Percentiles rank a stretch among this genome's conserved stretches.
These are phyloP conservation scores for Beta corolliflora DNA, from an alignment of 179 eudicot species.

Conservation along the genomic window DNA sequence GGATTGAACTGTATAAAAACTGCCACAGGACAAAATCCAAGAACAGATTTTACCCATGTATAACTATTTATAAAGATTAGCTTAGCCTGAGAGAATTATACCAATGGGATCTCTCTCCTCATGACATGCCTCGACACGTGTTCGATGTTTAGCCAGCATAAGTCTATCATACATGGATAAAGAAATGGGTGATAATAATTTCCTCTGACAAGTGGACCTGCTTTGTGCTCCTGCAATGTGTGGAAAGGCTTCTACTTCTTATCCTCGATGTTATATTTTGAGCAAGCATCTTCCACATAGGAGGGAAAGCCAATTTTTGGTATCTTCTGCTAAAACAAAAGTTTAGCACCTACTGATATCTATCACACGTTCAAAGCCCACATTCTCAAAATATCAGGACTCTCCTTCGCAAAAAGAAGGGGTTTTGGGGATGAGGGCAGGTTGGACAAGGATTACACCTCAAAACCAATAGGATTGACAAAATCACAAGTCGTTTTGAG, in stretches of 20 bases:
- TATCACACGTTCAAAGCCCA: not conserved
- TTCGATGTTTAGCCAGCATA: conserved; percentile 42
- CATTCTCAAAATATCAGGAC: conserved; percentile 5
- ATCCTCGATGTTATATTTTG: conserved; percentile 34
- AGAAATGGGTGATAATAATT: conserved; percentile 57
- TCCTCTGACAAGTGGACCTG: conserved; percentile 38
- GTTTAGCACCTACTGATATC: not conserved
- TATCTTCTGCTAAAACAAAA: conserved; percentile 16
- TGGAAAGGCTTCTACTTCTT: conserved; percentile 41
- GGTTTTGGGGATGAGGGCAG: not conserved
- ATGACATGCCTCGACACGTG: conserved; percentile 48
- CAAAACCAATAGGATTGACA: not conserved
- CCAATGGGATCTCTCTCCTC: conserved; percentile 30
- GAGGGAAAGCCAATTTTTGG: conserved; percentile 22
- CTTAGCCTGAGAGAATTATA: conserved; percentile 36
- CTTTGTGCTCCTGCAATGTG: conserved; percentile 29
- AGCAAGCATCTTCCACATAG: conserved; percentile 16
- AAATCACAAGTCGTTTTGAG: not conserved
- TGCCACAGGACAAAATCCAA: conserved; percentile 23
- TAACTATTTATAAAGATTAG: conserved; percentile 32
- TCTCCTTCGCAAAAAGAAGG: not conserved
- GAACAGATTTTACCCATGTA: conserved; percentile 22
- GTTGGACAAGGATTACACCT: not conserved
- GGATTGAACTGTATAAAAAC: conserved; percentile 7
- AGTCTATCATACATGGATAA: conserved; percentile 65